phyloP scores from a whole-genome alignment of 2,329 filamentous ascomycete species.

The Fusarium sp. region DNA sequence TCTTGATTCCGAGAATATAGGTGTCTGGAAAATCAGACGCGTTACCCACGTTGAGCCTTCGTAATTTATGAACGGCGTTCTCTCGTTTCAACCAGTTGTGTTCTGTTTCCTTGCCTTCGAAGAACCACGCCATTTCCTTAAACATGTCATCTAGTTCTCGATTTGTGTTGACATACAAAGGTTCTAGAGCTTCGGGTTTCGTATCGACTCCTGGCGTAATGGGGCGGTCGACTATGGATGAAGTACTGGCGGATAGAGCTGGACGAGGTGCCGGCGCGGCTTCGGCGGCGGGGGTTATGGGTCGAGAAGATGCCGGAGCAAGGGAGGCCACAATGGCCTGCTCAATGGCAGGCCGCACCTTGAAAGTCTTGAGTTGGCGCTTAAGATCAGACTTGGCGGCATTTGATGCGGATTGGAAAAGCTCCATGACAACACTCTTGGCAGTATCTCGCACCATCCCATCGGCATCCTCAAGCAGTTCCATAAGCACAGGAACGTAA shows the following conservation, averaged over 20 bases:
- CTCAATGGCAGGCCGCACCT: slow-evolving; percentile 88
- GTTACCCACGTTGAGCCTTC: slow-evolving; percentile 86
- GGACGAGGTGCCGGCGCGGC: slow-evolving; percentile 57
- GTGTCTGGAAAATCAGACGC: slow-evolving; percentile 80
- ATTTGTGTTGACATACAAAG: slow-evolving; percentile 84
- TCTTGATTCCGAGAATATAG: slow-evolving; percentile 79
- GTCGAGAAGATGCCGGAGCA: slow-evolving; percentile 62
- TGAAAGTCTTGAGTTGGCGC: slow-evolving; percentile 84
- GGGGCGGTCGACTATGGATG: slow-evolving; percentile 66
- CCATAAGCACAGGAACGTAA: slow-evolving; percentile 87
- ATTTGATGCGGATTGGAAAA: slow-evolving; percentile 86
- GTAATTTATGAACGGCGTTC: slow-evolving; percentile 80
- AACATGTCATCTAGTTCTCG: slow-evolving; percentile 91
- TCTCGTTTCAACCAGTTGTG: slow-evolving; percentile 92
- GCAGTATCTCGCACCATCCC: slow-evolving; percentile 87
- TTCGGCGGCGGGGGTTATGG: slow-evolving; percentile 58
- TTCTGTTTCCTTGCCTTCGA: slow-evolving; percentile 91
- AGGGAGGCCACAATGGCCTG: slow-evolving; percentile 83
- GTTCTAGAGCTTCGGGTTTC: slow-evolving; percentile 79
- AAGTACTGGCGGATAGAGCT: slow-evolving; percentile 65
- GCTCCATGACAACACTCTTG: slow-evolving; percentile 84
- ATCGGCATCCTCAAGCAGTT: slow-evolving; percentile 90
- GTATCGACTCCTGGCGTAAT: slow-evolving; percentile 73
- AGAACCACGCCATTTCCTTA: slow-evolving; percentile 82
- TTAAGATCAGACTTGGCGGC: slow-evolving; percentile 90